Conservation (phyloP, 495 filamentous ascomycete genomes). For the Pseudevernia furfuracea region DNA sequence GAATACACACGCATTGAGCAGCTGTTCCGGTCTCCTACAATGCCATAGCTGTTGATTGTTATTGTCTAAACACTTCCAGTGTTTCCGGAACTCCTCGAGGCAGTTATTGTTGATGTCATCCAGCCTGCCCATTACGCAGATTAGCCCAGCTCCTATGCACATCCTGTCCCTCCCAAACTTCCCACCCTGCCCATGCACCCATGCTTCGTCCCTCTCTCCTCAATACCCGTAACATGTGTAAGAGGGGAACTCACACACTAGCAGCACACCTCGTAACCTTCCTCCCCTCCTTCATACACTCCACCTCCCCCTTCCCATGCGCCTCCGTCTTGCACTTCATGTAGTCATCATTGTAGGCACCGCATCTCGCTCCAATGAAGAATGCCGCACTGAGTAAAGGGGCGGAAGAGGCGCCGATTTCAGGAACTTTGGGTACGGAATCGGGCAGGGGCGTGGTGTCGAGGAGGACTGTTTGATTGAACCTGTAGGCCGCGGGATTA, state of each 20-base stretch:
- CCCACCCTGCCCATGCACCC: neutral
- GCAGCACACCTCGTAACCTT: conserved; percentile 93
- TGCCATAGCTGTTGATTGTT: conserved; percentile 96
- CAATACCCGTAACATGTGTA: neutral
- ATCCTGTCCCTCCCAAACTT: neutral
- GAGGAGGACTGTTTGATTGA: conserved; percentile 85
- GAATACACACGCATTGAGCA: conserved; percentile 86
- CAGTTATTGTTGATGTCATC: conserved; percentile 95
- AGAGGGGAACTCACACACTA: conserved; percentile 68
- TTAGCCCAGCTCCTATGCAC: conserved; percentile 15
- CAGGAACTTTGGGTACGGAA: conserved; percentile 81
- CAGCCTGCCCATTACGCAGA: conserved; percentile 47
- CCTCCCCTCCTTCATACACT: conserved; percentile 91
- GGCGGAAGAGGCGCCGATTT: conserved; percentile 85
- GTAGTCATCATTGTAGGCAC: conserved; percentile 93
- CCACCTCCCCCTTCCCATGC: conserved; percentile 78
- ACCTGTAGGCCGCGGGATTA: conserved; percentile 56
- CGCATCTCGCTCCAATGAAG: conserved; percentile 95
- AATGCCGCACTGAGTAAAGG: conserved; percentile 87
- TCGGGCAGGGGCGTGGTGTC: conserved; percentile 94
- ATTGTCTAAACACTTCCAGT: conserved; percentile 93
- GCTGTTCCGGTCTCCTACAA: conserved; percentile 70
- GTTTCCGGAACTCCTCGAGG: conserved; percentile 77
- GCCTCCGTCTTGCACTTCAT: conserved; percentile 98
- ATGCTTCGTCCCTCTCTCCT: neutral